Evolutionary conservation across 2,329 filamentous ascomycete species (phyloP).

Genomic region (Fusarium sp.): DNA sequence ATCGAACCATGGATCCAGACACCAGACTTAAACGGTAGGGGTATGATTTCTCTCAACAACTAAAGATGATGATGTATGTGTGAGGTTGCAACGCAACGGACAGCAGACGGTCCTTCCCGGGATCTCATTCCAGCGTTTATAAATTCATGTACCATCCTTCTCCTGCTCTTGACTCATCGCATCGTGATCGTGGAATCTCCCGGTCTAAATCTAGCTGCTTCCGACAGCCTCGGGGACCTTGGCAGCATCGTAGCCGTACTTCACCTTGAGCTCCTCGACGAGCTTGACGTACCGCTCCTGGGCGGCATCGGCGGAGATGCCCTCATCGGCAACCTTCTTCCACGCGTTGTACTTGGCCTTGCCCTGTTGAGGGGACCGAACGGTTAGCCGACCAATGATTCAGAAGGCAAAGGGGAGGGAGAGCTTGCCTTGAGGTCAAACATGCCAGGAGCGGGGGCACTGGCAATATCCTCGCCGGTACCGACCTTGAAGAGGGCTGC

Average conservation of each 20-base stretch:
- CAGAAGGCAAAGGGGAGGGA: neutral
- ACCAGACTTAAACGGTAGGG: constrained; percentile 29
- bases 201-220: constrained; percentile 33
- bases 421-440: constrained; percentile 77
- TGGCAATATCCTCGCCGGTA: constrained; percentile 69
- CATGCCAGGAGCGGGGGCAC: constrained; percentile 74
- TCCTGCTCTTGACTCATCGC: constrained; percentile 34
- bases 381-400: constrained; percentile 20
- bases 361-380: constrained; percentile 64
- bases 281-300: constrained; percentile 83
- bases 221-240: constrained; percentile 74
- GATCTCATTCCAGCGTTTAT: constrained; percentile 29
- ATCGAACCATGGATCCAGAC: neutral
- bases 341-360: constrained; percentile 88
- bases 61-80: constrained; percentile 20
- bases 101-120: constrained; percentile 9
- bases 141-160: constrained; percentile 14
- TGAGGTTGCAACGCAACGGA: constrained; percentile 22
- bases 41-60: constrained; percentile 40
- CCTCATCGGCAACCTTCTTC: constrained; percentile 78
- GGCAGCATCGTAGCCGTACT: constrained; percentile 77
- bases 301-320: constrained; percentile 74
- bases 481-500: constrained; percentile 73
- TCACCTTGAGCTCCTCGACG: constrained; percentile 80
- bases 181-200: constrained; percentile 25